Base-by-base conservation (phyloP, 1,284 basidiomycete genomes). In the Trichosporon asahii region DNA sequence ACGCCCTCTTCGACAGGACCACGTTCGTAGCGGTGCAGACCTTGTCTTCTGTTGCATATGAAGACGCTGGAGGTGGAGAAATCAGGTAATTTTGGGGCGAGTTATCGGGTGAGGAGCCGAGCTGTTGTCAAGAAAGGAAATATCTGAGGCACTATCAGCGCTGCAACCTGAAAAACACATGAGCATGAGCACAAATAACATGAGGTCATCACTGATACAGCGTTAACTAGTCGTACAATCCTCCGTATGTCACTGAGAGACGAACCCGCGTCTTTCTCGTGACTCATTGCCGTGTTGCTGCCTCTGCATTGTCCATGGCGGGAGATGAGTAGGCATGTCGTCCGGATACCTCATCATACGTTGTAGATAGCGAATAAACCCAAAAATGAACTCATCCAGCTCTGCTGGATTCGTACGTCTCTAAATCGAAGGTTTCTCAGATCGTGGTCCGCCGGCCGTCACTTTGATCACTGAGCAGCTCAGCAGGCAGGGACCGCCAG, bases 401-500 rank as follows among this genome's bases (percentile, higher is more conserved):
- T 15, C 57, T 61, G 57, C 57, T 61, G 57, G 29, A n/a, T 23
- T 33, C 31, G 29, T 15, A 15, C 31, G 55, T 31, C 53, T 55
- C 23, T 55, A 55, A 14, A 3, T 31, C 25, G 5, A 31, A 18
- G 27, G 27, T 61, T 27, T 61, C 18, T 29, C 55, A 21, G 15
- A 18, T 18, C 12, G 64, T 14, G 12, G 3, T 8, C 25, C 4
- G 29, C 9, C 3, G 15, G 49, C 27, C 29, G 12, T 46, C 46
- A 2, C 46, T 37, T 66, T 18, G 21, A 53, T 9, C 11, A 25
- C 1, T 21, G 15, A 25, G 9, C 3, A 23, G 9, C 49, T 53
- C 23, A 70, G 57, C 66, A 65, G 6, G 65, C 70, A 12, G 66
- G 64, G 31, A 73, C 70, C 4, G 57, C 57, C n/a, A 73, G 68